A percentile compares a stretch with the other conserved stretches of the same genome.
These are phyloP conservation scores for Wickerhamiella kurtzmanii DNA, from an alignment of 805 yeast genomes.

Conservation along the genomic window DNA sequence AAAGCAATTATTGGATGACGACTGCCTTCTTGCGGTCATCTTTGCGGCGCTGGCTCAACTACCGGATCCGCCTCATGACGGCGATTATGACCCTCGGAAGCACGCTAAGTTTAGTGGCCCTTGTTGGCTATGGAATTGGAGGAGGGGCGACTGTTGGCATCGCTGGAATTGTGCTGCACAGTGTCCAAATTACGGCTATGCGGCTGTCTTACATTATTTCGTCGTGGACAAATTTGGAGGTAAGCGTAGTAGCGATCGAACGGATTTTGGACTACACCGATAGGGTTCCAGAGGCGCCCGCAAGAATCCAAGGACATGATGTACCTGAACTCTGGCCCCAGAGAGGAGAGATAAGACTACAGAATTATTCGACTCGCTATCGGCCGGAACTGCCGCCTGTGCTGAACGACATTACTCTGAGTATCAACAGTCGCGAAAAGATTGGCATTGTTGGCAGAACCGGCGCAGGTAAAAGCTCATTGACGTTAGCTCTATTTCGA, in stretches of 20 bases:
- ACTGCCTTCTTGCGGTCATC: constrained; percentile 58
- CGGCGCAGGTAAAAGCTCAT: constrained; percentile 87
- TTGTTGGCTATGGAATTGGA: constrained; percentile 31
- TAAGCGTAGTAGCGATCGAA: constrained; percentile 84
- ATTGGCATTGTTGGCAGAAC: constrained; percentile 94
- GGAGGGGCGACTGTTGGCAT: constrained; percentile 70
- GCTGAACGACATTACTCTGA: constrained; percentile 48
- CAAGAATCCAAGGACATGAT: constrained; percentile 45
- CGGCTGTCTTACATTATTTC: constrained; percentile 79
- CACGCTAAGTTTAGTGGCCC: constrained; percentile 53
- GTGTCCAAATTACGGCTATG: constrained; percentile 73
- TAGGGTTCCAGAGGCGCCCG: constrained; percentile 74
- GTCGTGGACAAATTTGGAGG: constrained; percentile 85
- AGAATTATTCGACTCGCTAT: constrained; percentile 65
- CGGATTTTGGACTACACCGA: constrained; percentile 66
- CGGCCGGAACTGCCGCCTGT: constrained; percentile 68
- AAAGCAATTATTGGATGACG: constrained; percentile 16
- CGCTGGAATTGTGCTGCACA: constrained; percentile 78
- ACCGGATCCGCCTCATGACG: constrained; percentile 85
- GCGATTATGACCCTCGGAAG: constrained; percentile 67
- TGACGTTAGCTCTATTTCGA: constrained; percentile 72
- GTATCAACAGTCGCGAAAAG: constrained; percentile 61
- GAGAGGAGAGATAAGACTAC: constrained; percentile 52
- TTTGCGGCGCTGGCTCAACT: constrained; percentile 40
- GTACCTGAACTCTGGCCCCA: constrained; percentile 67